Evolutionary conservation across 192 early-diverging fungal genomes (phyloP).

Genomic region (Bifiguratus adelaidae): DNA sequence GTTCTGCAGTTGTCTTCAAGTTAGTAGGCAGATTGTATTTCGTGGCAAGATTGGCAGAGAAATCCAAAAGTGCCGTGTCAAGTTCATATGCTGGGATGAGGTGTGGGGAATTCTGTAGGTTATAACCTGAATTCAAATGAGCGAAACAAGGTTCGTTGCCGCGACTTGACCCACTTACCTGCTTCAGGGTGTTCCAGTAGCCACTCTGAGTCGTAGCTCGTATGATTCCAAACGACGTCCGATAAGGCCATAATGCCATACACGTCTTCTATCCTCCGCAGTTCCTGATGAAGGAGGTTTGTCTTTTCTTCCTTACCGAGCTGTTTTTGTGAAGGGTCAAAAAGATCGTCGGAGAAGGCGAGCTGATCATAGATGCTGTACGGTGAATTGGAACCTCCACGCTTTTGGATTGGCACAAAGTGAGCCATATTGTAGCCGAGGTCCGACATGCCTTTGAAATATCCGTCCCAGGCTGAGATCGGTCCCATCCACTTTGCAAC

Average conservation of each 20-base stretch:
- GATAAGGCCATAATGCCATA: conserved; percentile 71
- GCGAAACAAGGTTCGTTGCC: conserved; percentile 4
- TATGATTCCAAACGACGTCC: conserved; percentile 99
- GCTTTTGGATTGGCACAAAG: conserved; percentile 87
- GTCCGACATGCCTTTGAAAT: conserved; percentile 58
- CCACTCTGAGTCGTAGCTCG: conserved; percentile 88
- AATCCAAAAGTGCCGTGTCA: conserved; percentile 73
- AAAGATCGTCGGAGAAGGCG: conserved; percentile 79
- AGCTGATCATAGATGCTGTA: conserved; percentile 96
- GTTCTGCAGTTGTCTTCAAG: conserved; percentile 52
- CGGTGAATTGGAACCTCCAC: conserved; percentile 93
- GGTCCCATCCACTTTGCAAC: conserved; percentile 95
- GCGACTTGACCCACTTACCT: too few species aligned
- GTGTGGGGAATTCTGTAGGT: conserved; percentile 89
- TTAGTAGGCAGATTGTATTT: conserved; percentile 32
- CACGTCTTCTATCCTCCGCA: conserved; percentile 47
- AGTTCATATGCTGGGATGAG: conserved; percentile 86
- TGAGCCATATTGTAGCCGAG: conserved; percentile 98
- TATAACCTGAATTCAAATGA: conserved; percentile 63
- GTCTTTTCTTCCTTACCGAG: conserved; percentile 47
- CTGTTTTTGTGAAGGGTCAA: conserved; percentile 39
- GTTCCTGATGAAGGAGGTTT: conserved; percentile 37
- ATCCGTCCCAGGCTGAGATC: conserved; percentile 61
- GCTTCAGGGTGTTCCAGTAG: conserved; percentile 93
- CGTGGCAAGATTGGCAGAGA: conserved; percentile 50